phyloP scores from a whole-genome alignment of 2,329 filamentous ascomycete species.

The Myriangium duriaei region DNA sequence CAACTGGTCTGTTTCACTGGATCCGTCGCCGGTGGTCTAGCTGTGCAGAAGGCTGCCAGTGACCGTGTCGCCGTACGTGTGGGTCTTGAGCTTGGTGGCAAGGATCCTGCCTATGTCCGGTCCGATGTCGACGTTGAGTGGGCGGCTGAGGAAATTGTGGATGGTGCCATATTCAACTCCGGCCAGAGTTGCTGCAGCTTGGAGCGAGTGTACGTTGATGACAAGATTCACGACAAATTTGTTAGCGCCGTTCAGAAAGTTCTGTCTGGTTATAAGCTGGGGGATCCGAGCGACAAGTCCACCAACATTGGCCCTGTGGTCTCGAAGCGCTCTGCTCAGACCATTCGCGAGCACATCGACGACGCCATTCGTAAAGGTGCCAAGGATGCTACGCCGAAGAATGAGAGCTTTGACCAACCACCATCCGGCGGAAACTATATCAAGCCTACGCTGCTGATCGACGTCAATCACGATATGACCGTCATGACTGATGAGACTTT shows the following conservation, averaged over 20 bases:
- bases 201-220: constrained; percentile 83
- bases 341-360: constrained; percentile 65
- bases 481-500: constrained; percentile 95
- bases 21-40: constrained; percentile 74
- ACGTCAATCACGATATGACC: constrained; percentile 68
- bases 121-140: constrained; percentile 76
- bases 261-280: constrained; percentile 64
- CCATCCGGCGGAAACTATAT: constrained; percentile 79
- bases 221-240: constrained; percentile 72
- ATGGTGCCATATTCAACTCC: constrained; percentile 94
- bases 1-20: constrained; percentile 86
- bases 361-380: constrained; percentile 78
- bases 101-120: constrained; percentile 85
- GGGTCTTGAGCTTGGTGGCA: constrained; percentile 83
- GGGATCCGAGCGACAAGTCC: constrained; percentile 67
- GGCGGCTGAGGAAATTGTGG: constrained; percentile 89
- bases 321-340: constrained; percentile 63
- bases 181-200: constrained; percentile 96
- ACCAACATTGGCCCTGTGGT: constrained; percentile 85
- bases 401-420: constrained; percentile 59
- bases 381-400: constrained; percentile 70
- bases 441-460: constrained; percentile 67
- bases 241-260: constrained; percentile 68
- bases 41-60: constrained; percentile 72
- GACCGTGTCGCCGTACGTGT: constrained; percentile 70